Evolutionary conservation across 228 moss, liverwort and hornwort species (phyloP).

Genomic region (Sphagnum magellanicum): DNA sequence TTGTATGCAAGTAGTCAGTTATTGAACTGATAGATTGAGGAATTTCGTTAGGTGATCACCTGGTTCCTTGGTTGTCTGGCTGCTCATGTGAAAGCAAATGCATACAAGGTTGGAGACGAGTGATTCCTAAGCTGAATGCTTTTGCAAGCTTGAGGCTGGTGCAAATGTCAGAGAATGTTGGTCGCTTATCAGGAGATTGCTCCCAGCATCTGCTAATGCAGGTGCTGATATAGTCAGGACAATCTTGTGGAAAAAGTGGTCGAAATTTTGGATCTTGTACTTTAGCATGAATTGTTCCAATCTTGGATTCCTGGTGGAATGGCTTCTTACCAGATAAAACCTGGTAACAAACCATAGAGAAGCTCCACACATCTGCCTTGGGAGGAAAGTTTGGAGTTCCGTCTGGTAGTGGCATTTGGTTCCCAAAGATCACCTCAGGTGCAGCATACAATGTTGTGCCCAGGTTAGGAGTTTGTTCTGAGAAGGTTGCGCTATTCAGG

Average conservation of each 20-base stretch:
- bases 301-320: constrained; percentile 1
- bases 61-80: no score
- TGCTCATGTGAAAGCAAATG: no score
- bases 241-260: constrained; percentile 8
- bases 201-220: constrained; percentile 23
- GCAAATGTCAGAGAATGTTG: constrained; percentile 5
- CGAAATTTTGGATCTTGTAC: not conserved
- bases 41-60: no score
- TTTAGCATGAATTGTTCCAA: not conserved
- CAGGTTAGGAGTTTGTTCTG: not conserved
- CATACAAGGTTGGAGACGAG: no score
- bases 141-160: no score
- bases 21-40: no score
- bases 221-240: constrained; percentile 18
- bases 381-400: constrained; percentile 5
- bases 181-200: constrained; percentile 15
- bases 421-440: constrained; percentile 17
- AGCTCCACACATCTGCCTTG: constrained; percentile 29
- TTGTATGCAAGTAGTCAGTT: no score
- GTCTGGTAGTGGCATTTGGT: not conserved
- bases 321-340: constrained; percentile 12
- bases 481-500: constrained; percentile 4
- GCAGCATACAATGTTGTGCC: constrained; percentile 15
- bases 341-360: constrained; percentile 17
- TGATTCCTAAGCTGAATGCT: no score